Conservation (phyloP, 2,329 filamentous ascomycete species). For the Claviceps capensis region DNA sequence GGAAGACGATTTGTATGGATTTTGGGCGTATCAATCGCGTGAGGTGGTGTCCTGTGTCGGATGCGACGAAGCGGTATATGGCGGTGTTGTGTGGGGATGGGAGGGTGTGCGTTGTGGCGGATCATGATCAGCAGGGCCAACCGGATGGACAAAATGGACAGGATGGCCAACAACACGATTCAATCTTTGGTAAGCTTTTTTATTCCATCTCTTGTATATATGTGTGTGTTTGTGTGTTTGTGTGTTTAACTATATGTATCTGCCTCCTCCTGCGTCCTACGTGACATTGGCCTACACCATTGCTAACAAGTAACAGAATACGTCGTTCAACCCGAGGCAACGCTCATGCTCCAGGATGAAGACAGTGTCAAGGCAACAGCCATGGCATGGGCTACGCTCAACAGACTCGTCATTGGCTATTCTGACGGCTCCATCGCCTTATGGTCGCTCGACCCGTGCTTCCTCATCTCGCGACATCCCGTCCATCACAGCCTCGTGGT, state of each 20-base stretch:
- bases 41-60: conserved; percentile 25
- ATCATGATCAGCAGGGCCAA: conserved; percentile 5
- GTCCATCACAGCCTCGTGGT: conserved; percentile 40
- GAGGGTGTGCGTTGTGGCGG: conserved; percentile 32
- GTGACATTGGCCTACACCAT: not conserved
- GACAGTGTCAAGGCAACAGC: conserved; percentile 34
- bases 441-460: conserved; percentile 39
- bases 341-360: conserved; percentile 32
- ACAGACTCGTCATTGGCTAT: conserved; percentile 41
- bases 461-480: conserved; percentile 35
- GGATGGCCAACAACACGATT: conserved; percentile 7
- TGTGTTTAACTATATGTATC: no score
- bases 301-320: not conserved
- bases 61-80: conserved; percentile 21
- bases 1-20: conserved; percentile 32
- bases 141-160: no score
- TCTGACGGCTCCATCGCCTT: conserved; percentile 41
- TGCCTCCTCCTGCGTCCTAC: no score
- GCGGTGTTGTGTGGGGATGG: conserved; percentile 39
- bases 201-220: conserved; percentile 7
- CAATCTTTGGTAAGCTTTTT: conserved; percentile 26
- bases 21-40: conserved; percentile 37
- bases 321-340: conserved; percentile 13
- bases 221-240: not conserved
- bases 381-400: conserved; percentile 41